Conservation (phyloP, 2,329 filamentous ascomycete genomes). For the Xylaria sp. region DNA sequence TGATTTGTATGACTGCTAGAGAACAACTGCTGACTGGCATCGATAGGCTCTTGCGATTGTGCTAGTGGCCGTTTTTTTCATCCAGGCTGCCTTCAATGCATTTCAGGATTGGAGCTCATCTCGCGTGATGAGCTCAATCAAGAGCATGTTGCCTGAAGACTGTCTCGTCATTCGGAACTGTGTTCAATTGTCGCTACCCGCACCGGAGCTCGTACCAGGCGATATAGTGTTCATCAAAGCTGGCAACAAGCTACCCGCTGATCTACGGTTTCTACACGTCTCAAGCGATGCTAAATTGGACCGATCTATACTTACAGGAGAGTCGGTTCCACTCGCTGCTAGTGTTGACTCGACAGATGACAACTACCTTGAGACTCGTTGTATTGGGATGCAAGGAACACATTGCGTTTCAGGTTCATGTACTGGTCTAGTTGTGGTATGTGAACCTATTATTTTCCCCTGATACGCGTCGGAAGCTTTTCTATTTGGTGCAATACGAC, state of each 20-base stretch:
- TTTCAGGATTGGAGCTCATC: constrained; percentile 81
- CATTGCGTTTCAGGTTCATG: constrained; percentile 77
- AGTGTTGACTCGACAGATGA: constrained; percentile 73
- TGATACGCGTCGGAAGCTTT: neutral
- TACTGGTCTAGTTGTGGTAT: constrained; percentile 70
- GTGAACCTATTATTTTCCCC: neutral
- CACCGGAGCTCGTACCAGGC: constrained; percentile 74
- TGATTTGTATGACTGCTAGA: neutral
- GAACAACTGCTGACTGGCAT: constrained; percentile 11
- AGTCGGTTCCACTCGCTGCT: constrained; percentile 67
- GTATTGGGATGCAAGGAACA: constrained; percentile 82
- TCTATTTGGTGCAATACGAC: neutral
- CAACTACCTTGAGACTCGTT: constrained; percentile 81
- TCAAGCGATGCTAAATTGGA: constrained; percentile 78
- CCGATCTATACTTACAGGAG: constrained; percentile 75
- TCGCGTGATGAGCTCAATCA: constrained; percentile 81
- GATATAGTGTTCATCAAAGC: constrained; percentile 75
- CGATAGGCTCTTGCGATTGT: constrained; percentile 74
- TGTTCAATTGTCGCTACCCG: constrained; percentile 58
- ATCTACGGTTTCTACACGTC: constrained; percentile 74
- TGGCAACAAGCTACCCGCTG: constrained; percentile 79
- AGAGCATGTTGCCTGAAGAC: constrained; percentile 80
- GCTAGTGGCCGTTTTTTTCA: constrained; percentile 73
- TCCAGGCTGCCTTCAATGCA: constrained; percentile 75
- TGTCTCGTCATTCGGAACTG: constrained; percentile 73